These are phyloP conservation scores for Mycogone perniciosa DNA, from an alignment of 2,329 filamentous ascomycete species.

Conservation along the genomic window DNA sequence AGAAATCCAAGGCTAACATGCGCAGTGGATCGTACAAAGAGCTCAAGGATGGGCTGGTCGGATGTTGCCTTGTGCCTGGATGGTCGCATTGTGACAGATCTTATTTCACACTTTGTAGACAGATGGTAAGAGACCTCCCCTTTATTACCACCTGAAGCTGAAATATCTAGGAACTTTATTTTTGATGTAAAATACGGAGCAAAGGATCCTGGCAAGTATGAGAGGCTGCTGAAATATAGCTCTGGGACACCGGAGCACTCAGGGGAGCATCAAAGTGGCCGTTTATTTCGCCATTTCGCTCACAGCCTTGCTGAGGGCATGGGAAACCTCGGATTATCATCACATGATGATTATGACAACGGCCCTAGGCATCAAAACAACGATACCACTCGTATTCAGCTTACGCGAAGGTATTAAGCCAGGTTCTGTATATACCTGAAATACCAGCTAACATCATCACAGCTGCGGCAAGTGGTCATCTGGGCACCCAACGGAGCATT, in stretches of 20 bases:
- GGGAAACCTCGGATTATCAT: constrained; percentile 3
- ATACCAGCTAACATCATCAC: background rate
- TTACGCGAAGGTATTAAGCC: constrained; percentile 40
- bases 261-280: background rate
- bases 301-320: constrained; percentile 3
- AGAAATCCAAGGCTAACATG: background rate
- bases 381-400: constrained; percentile 38
- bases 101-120: constrained; percentile 73
- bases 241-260: background rate
- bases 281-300: constrained; percentile 3
- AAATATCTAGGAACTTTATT: constrained; percentile 64
- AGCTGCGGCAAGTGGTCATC: constrained; percentile 48
- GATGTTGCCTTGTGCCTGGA: constrained; percentile 73
- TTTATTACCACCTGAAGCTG: background rate
- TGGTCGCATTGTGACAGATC: constrained; percentile 68
- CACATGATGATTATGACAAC: constrained; percentile 10
- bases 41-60: constrained; percentile 87
- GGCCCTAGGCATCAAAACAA: constrained; percentile 17
- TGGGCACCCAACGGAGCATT: constrained; percentile 56
- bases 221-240: constrained; percentile 32
- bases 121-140: constrained; percentile 56
- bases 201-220: constrained; percentile 46
- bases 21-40: constrained; percentile 65
- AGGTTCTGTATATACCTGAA: background rate
- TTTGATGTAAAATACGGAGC: constrained; percentile 70